Base-by-base conservation (phyloP, 805 yeast species). In the Nematodospora valgi region DNA sequence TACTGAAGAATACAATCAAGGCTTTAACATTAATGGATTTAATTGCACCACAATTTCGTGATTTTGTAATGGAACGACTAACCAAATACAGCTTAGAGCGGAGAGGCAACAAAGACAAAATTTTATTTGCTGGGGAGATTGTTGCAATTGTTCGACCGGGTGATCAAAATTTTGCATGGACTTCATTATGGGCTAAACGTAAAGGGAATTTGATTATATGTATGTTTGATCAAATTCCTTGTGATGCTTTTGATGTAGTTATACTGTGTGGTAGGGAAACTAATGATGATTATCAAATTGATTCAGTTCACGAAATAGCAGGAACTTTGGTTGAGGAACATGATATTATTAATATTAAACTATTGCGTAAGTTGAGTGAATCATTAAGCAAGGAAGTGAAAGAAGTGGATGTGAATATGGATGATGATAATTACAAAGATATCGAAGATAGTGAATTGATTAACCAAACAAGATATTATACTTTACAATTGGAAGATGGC, bases 111-210 rank as follows among this genome's bases (percentile, higher is more conserved):
- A 50, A 37, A 9, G 49, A 43, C 25, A 74, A 74, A 39, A 71
- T 80, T 33, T 75, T 82, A 0, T 84, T 84, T 51, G 75, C 88
- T 2, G 97, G 96, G 39, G 93, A 86, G 48, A 78, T 88, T 31
- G 78, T 87, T 9, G 95, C 94, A 7, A 82, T 88, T 30, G 67
- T 75, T 26, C 72, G 86, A 46, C 78, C 81, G 10, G 83, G 84
- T 12, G 70, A 63, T 31, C 72, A 72, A 31, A 72, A 72, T 19
- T 64, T 74, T 39, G 84, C 89, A 1, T 81, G 95, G 84, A 88
- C 95, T 8, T 84, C 95, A 0, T 58, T 89, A 37, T 91, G 96
- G 96, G 95, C 93, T 0, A 88, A 88, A 49, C 67, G 78, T 39
- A 78, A 80, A 45, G 81, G 80, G 3, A 76, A 76, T 28, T 58